These are phyloP conservation scores for Aspergillus pseudoviridinutans DNA, from an alignment of 2,329 filamentous ascomycete species.

Conservation along the genomic window DNA sequence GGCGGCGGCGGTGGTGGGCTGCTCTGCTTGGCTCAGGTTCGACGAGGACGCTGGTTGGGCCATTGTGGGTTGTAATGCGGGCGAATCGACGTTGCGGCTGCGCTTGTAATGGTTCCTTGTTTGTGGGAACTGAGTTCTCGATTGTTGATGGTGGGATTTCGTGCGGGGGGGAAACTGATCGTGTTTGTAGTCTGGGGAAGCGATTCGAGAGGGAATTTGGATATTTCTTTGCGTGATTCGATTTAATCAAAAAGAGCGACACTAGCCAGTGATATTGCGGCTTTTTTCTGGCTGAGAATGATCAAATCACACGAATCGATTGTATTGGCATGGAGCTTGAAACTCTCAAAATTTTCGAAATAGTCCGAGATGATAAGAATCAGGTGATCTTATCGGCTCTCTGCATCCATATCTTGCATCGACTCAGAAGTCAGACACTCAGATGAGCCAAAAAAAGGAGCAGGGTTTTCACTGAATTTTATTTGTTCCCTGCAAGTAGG, in stretches of 20 bases:
- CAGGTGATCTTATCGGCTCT: neutral
- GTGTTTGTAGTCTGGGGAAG: neutral
- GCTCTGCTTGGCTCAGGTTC: neutral
- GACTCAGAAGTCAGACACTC: neutral
- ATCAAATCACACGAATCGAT: neutral
- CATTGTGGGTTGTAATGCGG: conserved; percentile 14
- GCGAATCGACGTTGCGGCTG: neutral
- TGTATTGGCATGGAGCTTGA: neutral
- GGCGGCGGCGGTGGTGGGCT: conserved; percentile 50
- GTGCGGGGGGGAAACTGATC: neutral
- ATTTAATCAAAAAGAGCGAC: neutral
- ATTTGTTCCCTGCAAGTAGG: neutral
- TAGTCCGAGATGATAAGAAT: neutral
- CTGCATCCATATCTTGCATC: neutral
- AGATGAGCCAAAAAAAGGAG: neutral
- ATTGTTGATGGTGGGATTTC: neutral
- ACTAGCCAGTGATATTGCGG: neutral
- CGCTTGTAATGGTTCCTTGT: neutral
- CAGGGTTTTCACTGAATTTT: neutral
- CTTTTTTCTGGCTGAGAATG: neutral
- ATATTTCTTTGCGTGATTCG: neutral
- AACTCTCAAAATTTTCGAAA: neutral
- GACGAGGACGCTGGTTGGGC: conserved; percentile 11
- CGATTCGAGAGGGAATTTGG: neutral
- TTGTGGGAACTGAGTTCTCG: neutral